Base-by-base conservation (phyloP, 2,329 filamentous ascomycete genomes). In the Arthrobotrys pseudoclavata region DNA sequence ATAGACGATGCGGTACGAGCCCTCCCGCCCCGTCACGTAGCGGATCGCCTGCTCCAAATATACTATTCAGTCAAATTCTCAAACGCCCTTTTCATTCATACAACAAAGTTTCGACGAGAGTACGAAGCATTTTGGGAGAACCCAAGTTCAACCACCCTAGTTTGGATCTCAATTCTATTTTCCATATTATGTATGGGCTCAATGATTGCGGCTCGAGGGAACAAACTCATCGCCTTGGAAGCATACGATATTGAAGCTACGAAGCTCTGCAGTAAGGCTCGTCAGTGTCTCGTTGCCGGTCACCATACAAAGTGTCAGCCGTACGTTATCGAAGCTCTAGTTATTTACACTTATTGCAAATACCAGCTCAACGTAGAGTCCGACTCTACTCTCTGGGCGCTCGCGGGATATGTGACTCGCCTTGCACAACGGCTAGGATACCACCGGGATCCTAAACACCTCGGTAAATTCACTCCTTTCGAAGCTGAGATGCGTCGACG, bases 381-480 rank as follows among this genome's bases (percentile, higher is more conserved):
- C 4, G 84, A 87, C 55, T 82, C 85, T 4, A 83, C 84, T 2
- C 81, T 87, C 22, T 88, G 86, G 86, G 84, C 85, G 3, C 83
- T 87, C 22, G 86, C 86, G 78, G 84, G 84, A 47, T 82, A 87
- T 18, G 84, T 85, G 4, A 84, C 85, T 1, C 85, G 87, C 4
- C 83, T 88, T 22, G 87, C 87, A 3, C 86, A 88, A 81, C 84
- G 85, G 5, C 84, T 86, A 81, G 87, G 87, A 13, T 88, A 88
- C 70, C 86, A 88, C 72, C 85, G 87, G 7, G 86, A 88, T 52
- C 47, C 67, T 18, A 77, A 60, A 15, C 52, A 67, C n/a, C 18
- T 63, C 2, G 52, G 60, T 29, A 68, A 52, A 69, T 61, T 87
- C 34, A 85, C 84, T 1, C 84, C 86, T 0, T 88, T 87, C 68